Conservation (phyloP, 305 asterid genomes). For the Fraxinus velutina region DNA sequence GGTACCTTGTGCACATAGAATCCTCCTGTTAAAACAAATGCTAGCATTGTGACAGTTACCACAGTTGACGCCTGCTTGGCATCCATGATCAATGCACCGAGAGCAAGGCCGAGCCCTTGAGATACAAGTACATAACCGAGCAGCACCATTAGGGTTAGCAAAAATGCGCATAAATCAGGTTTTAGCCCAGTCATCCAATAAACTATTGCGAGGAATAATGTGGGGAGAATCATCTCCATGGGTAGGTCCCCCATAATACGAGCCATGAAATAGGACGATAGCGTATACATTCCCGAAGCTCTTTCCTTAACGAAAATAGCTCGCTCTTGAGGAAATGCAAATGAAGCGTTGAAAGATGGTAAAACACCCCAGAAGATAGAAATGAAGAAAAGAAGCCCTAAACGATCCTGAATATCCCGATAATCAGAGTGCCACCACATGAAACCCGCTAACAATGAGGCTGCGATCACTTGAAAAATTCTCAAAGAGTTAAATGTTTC, state of each 20-base stretch:
- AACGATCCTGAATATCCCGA: slow-evolving; percentile 39
- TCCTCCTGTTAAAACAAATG: slow-evolving; percentile 45
- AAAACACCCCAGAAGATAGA: slow-evolving; percentile 51
- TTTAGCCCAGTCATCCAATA: slow-evolving; percentile 53
- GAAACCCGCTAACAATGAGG: slow-evolving; percentile 40
- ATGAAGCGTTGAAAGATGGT: slow-evolving; percentile 40
- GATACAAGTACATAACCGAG: slow-evolving; percentile 47
- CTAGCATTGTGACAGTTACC: slow-evolving; percentile 49
- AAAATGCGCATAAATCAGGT: slow-evolving; percentile 35
- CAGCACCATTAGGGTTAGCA: slow-evolving; percentile 30
- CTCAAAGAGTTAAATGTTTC: slow-evolving; percentile 39
- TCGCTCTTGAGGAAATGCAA: slow-evolving; percentile 47
- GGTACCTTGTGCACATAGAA: slow-evolving; percentile 46
- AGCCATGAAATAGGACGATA: slow-evolving; percentile 50
- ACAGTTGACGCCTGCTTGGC: slow-evolving; percentile 51
- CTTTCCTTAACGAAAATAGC: slow-evolving; percentile 43
- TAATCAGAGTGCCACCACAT: slow-evolving; percentile 55
- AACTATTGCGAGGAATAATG: slow-evolving; percentile 35
- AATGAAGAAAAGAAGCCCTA: slow-evolving; percentile 49
- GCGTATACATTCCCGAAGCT: slow-evolving; percentile 51
- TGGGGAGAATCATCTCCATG: slow-evolving; percentile 52
- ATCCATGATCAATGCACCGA: slow-evolving; percentile 52
- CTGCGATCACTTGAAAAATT: slow-evolving; percentile 43
- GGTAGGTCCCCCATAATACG: slow-evolving; percentile 43
- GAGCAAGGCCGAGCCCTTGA: slow-evolving; percentile 48